These are phyloP conservation scores for Alisma plantagoaquatica DNA, from an alignment of 106 monocot species.

Conservation along the genomic window DNA sequence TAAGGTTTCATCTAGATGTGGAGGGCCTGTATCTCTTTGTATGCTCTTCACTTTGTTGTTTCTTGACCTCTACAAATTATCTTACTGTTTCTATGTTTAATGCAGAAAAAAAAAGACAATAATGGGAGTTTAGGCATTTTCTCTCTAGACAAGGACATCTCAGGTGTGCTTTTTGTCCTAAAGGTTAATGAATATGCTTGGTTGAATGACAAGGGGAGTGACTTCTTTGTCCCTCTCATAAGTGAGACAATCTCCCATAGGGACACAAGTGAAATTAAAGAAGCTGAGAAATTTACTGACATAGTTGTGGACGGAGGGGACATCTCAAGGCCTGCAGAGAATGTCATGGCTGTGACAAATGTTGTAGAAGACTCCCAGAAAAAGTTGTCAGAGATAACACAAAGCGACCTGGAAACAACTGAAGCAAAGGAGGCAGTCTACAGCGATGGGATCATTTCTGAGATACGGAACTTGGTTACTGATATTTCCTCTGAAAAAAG, in stretches of 20 bases:
- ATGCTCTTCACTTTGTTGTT: no score
- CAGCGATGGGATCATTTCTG: constrained; percentile 62
- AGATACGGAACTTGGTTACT: constrained; percentile 73
- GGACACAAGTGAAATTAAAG: no score
- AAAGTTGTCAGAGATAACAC: not conserved
- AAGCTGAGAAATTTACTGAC: no score
- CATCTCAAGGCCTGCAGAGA: no score
- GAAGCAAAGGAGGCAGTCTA: constrained; percentile 17
- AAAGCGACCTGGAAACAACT: constrained; percentile 10
- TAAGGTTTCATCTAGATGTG: no score
- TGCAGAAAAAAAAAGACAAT: constrained; percentile 62
- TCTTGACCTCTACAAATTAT: no score
- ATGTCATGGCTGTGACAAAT: no score
- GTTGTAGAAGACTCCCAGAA: constrained; percentile 2
- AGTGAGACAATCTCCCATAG: constrained; percentile 27
- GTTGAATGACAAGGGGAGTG: constrained; percentile 69
- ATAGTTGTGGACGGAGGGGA: no score
- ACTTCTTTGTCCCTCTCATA: constrained; percentile 76
- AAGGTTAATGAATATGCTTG: constrained; percentile 76
- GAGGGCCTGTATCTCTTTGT: no score
- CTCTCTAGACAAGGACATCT: constrained; percentile 35
- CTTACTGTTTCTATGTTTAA: no score
- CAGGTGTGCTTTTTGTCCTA: constrained; percentile 74
- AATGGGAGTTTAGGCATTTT: constrained; percentile 61
- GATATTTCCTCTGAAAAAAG: constrained; percentile 68